phyloP scores from a whole-genome alignment of 495 filamentous ascomycete genomes.

The Penicillium crystallinum region DNA sequence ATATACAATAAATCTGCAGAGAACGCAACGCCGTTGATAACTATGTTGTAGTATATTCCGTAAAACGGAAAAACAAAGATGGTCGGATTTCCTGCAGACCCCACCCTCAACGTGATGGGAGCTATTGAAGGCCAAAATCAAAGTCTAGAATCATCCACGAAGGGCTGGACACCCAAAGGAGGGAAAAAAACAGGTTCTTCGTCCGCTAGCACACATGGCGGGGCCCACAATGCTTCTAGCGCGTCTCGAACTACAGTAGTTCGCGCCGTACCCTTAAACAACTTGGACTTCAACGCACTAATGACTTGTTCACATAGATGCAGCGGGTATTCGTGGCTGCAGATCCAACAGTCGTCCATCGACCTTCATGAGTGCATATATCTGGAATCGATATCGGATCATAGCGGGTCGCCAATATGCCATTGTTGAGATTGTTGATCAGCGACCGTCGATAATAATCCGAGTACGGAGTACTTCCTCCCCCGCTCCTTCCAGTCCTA shows the following conservation, averaged over 20 bases:
- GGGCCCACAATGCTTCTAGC: constrained; percentile 5
- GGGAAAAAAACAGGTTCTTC: constrained; percentile 1
- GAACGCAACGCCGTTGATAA: not conserved
- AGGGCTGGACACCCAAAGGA: constrained; percentile 3
- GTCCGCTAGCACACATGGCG: not conserved
- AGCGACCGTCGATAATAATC: not conserved
- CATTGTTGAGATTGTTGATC: not conserved
- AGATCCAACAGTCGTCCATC: not conserved
- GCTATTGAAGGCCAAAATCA: constrained; percentile 1
- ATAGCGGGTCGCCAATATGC: not conserved
- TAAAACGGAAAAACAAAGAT: not conserved
- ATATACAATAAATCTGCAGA: not conserved
- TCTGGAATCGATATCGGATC: not conserved
- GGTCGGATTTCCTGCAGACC: not conserved
- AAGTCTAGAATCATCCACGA: constrained; percentile 3
- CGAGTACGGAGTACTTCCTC: no score
- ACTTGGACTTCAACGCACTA: no score
- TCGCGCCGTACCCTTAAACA: no score
- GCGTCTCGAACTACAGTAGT: constrained; percentile 7
- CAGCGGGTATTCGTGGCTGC: not conserved
- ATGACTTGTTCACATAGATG: not conserved
- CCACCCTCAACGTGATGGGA: not conserved
- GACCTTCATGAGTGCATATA: not conserved
- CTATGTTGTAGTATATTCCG: no score
- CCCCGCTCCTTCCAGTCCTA: no score